Evolutionary conservation across 495 filamentous ascomycete species (phyloP), one percentile per base, ranked within the genome.

Genomic region (Daldinia grandis): DNA sequence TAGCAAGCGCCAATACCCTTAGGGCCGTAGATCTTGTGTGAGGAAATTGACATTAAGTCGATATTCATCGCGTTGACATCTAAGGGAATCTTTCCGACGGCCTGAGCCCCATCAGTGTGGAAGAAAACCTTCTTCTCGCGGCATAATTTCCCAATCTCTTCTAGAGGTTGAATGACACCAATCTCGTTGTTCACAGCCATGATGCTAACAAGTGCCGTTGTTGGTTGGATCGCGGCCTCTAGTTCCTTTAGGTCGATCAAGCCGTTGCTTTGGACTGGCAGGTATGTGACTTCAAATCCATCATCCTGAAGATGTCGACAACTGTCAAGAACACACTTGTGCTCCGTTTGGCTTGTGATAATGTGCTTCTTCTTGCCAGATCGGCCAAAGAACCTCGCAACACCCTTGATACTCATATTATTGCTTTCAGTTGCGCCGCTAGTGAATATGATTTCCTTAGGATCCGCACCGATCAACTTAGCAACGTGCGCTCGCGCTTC

Each of bases 161-260:
- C 93, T 68, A 98, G 76, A 0, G 95, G 96, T 79, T 99, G 95
- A 61, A 99, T 94, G 30, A 99, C 95, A 75, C 95, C 95, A 73
- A 98, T 98, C 81, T 99, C 95, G 78, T 99, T 99, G 85, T 99
- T 99, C 40, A 99, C 96, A 0, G 96, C 90, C 95, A 99, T 99
- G 78, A 99, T 92, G 79, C 93, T 97, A 74, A 98, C 94, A 19
- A 99, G 82, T 54, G 86, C 88, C 31, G 95, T 99, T 31, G 98
- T 94, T 1, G 94, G 94, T 53, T 93, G 88, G 66, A 99, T 94
- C 14, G 95, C 92, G 8, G 88, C 90, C 81, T 97, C 92, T n/a
- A 99, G 86, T 74, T 95, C 87, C 62, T 93, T 84, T 83, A 98
- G 85, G 58, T 92, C 87, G 68, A 99, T 85, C 70, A 98, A 81